Evolutionary conservation across 2,329 filamentous ascomycete species (phyloP).

Genomic region (Periconia macrospinosa): DNA sequence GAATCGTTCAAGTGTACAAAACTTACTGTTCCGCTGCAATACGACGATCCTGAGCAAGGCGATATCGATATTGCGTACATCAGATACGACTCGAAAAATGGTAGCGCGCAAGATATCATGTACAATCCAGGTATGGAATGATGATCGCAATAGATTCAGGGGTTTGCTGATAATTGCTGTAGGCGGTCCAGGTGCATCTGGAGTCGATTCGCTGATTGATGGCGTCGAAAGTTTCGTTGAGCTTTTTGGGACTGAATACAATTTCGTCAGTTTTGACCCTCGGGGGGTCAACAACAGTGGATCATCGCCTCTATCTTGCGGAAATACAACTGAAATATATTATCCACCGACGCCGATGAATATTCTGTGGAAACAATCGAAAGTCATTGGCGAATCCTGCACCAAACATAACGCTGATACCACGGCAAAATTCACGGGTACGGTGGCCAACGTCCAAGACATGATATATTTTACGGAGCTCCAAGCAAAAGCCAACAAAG

Average conservation of each 20-base stretch:
- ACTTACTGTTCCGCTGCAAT: conserved; percentile 18
- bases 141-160: not conserved
- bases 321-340: not conserved
- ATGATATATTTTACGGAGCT: conserved; percentile 30
- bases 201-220: not conserved
- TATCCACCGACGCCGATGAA: not conserved
- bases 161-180: not conserved
- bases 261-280: conserved; percentile 33
- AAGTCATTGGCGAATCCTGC: conserved; percentile 6
- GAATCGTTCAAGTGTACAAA: conserved; percentile 12
- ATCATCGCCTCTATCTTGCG: not conserved
- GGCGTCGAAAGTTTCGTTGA: not conserved
- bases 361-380: not conserved
- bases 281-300: conserved; percentile 23
- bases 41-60: conserved; percentile 10
- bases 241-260: conserved; percentile 3
- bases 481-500: conserved; percentile 13
- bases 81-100: conserved; percentile 7
- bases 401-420: conserved; percentile 7
- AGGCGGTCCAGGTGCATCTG: conserved; percentile 1
- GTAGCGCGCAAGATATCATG: conserved; percentile 9
- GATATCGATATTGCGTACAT: conserved; percentile 17
- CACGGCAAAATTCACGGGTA: conserved; percentile 9
- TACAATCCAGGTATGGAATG: conserved; percentile 14
- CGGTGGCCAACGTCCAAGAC: conserved; percentile 32